Evolutionary conservation across 345 rosid genomes (phyloP), one percentile per base, ranked within the genome.

Genomic region (Brassica cretica): DNA sequence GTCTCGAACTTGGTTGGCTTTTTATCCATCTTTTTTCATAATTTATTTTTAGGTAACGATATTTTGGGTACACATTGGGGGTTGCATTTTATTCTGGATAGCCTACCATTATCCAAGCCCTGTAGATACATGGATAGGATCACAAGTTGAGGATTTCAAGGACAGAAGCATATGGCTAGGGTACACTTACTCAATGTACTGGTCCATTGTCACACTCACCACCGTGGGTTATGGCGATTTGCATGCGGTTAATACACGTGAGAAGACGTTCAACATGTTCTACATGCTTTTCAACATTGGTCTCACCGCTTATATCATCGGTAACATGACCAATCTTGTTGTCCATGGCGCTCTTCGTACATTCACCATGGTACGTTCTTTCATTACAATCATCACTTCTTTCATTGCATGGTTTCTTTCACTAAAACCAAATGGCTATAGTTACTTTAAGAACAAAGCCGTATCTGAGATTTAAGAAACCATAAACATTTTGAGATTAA

Each of bases 151-250:
- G 0, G 87, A 90, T 84, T 94, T 94, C 81, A 85, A 91, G 58
- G 76, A 85, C 0, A 85, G 84, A 80, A 89, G 93, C 79, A 73
- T 92, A 2, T 92, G 98, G 98, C 74, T 88, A 33, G 88, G 98
- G 53, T 94, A 94, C 84, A 94, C 93, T 32, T 94, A 93, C 56
- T 92, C 98, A 74, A 83, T 94, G 75, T 94, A 94, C 80, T 94
- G 97, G 97, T 91, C 98, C 8, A 87, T 89, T 32, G 97, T 89
- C 75, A 94, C 98, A 59, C 94, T 94, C 76, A 87, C 95, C 30
- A 91, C 97, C 0, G 97, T 92, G 2, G 97, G 98, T 68, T 94
- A 94, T 27, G 98, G 98, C n/a, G 98, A 94, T 76, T 66, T 94
- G 72, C 91, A 88, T 63, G 91, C 98, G 0, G 83, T 91, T 3